Conservation (phyloP, 108 stramenopile species). For the Skeletonema menzelii region DNA sequence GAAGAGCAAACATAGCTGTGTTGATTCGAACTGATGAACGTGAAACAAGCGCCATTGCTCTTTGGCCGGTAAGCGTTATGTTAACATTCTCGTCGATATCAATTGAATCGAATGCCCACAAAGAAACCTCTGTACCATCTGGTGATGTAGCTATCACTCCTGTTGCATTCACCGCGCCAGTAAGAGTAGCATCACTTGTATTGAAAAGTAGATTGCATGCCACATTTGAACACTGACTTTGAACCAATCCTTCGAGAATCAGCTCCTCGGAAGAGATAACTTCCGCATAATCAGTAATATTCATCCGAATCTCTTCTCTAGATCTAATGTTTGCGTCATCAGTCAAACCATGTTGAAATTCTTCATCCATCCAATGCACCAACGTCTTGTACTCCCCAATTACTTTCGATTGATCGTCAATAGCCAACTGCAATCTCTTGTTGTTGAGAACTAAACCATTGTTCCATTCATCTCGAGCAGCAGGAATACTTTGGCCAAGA, state of each 20-base stretch:
- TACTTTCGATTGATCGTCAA: constrained; percentile 29
- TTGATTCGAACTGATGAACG: constrained; percentile 63
- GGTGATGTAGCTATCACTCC: constrained; percentile 56
- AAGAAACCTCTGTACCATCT: constrained; percentile 73
- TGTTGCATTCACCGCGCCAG: constrained; percentile 55
- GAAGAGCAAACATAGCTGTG: constrained; percentile 49
- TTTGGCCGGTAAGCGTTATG: constrained; percentile 66
- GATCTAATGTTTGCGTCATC: constrained; percentile 41
- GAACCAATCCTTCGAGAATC: constrained; percentile 16
- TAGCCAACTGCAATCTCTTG: constrained; percentile 29
- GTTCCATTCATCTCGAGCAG: constrained; percentile 33
- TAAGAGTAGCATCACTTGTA: constrained; percentile 58
- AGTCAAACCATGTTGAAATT: constrained; percentile 41
- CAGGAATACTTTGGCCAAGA: constrained; percentile 42
- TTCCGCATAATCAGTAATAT: constrained; percentile 41
- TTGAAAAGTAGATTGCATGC: constrained; percentile 72
- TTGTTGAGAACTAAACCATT: constrained; percentile 57
- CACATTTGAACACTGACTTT: constrained; percentile 52
- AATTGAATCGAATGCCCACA: constrained; percentile 77
- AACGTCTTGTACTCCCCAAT: constrained; percentile 29
- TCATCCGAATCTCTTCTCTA: constrained; percentile 22
- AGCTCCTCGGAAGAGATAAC: constrained; percentile 15
- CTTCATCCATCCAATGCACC: constrained; percentile 44
- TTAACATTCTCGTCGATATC: constrained; percentile 72
- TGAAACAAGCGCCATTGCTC: constrained; percentile 66